Evolutionary conservation across 176 grass and related monocot species (phyloP).

Genomic region (Saccharum officinarum): DNA sequence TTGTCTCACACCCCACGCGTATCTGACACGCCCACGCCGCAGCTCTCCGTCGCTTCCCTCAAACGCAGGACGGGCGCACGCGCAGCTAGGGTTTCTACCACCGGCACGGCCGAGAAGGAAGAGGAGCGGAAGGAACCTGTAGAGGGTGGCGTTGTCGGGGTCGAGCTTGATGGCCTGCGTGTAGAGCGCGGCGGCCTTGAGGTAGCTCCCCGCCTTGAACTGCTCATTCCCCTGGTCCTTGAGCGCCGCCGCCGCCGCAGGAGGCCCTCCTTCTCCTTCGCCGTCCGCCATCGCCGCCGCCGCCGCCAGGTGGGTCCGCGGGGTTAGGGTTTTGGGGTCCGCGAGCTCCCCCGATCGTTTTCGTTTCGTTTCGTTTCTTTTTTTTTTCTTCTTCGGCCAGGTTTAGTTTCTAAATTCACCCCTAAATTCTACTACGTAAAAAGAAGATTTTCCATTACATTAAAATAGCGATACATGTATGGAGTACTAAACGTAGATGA

Average conservation of each 20-base stretch:
- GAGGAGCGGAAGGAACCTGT: slow-evolving; percentile 51
- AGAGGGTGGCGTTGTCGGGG: slow-evolving; percentile 75
- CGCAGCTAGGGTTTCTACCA: neutral
- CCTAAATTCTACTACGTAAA: too few relatives aligned
- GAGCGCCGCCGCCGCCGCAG: slow-evolving; percentile 24
- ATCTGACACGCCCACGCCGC: neutral
- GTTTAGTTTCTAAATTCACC: too few relatives aligned
- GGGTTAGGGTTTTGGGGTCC: slow-evolving; percentile 59
- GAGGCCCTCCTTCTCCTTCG: slow-evolving; percentile 17
- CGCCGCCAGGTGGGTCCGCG: slow-evolving; percentile 6
- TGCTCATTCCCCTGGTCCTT: slow-evolving; percentile 96
- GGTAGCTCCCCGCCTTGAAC: slow-evolving; percentile 91
- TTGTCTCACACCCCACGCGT: neutral
- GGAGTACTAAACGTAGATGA: too few relatives aligned
- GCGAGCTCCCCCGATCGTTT: neutral
- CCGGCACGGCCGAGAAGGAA: neutral
- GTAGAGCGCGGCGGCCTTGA: slow-evolving; percentile 92
- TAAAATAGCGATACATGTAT: too few relatives aligned
- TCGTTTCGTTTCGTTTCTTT: neutral
- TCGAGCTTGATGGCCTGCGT: slow-evolving; percentile 97
- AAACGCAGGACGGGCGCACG: neutral
- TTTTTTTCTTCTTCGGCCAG: neutral
- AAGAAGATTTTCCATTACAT: too few relatives aligned
- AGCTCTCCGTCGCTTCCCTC: neutral
- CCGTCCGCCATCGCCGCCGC: slow-evolving; percentile 7